Percentiles rank a stretch among this genome's conserved stretches.
Conservation (phyloP, 2,329 filamentous ascomycete genomes). For the Sclerotinia glacialis region DNA sequence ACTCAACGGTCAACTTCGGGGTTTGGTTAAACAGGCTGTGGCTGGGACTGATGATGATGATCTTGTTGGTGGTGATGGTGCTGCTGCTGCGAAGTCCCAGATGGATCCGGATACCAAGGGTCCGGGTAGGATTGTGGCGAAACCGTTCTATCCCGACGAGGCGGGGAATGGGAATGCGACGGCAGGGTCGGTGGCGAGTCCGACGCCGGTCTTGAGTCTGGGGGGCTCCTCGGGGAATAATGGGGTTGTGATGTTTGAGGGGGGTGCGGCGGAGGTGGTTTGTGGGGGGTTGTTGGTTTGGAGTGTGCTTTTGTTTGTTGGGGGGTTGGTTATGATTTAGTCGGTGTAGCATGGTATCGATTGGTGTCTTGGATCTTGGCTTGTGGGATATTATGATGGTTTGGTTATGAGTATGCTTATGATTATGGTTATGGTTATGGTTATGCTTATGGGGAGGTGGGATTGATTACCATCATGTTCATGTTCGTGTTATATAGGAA, state of each 20-base stretch:
- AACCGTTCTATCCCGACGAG: slow-evolving; percentile 10
- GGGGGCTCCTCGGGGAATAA: too few relatives aligned
- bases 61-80: not conserved
- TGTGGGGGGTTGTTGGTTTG: not conserved
- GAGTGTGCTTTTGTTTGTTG: not conserved
- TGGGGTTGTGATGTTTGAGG: not conserved
- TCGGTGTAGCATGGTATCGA: not conserved
- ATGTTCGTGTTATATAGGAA: not conserved
- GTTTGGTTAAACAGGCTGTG: not conserved
- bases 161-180: slow-evolving; percentile 3
- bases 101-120: too few relatives aligned
- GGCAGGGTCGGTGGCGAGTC: slow-evolving; percentile 5
- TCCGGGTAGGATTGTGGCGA: not conserved
- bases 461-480: too few relatives aligned
- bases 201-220: not conserved
- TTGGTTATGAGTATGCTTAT: not conserved
- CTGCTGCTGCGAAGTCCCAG: too few relatives aligned
- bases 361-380: not conserved
- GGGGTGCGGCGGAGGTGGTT: not conserved
- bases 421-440: not conserved
- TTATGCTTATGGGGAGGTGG: not conserved
- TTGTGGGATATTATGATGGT: not conserved
- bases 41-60: not conserved
- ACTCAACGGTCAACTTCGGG: not conserved
- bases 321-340: not conserved